Conservation (phyloP, 176 grass and related monocot species). For the Carex cristatella region DNA sequence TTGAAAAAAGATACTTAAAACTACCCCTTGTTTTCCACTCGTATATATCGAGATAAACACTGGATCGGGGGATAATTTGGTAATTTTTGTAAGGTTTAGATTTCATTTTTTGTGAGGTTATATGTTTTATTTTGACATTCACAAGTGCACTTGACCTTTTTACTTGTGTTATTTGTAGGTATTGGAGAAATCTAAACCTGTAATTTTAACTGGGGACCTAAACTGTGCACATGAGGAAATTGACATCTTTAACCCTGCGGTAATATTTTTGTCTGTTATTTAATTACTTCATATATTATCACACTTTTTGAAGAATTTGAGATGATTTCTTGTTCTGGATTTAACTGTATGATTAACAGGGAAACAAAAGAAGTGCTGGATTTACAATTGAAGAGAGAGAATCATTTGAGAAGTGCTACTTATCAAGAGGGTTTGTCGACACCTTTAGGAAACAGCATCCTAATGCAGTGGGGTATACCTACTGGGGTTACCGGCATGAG, state of each 20-base stretch:
- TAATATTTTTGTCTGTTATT: constrained; percentile 28
- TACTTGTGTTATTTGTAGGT: constrained; percentile 43
- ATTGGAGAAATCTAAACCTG: constrained; percentile 72
- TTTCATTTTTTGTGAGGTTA: neutral
- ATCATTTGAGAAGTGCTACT: constrained; percentile 65
- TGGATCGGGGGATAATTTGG: neutral
- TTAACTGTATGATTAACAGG: constrained; percentile 37
- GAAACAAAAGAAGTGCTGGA: constrained; percentile 70
- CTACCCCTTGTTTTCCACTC: neutral
- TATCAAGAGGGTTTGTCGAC: constrained; percentile 58
- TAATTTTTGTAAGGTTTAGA: neutral
- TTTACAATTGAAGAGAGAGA: constrained; percentile 77
- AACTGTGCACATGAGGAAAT: constrained; percentile 68
- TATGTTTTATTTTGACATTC: constrained; percentile 1
- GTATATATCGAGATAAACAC: neutral
- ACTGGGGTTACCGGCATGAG: constrained; percentile 66
- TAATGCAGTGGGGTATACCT: constrained; percentile 58
- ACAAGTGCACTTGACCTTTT: neutral
- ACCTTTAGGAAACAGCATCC: constrained; percentile 89
- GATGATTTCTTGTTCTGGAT: neutral
- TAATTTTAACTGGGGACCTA: constrained; percentile 80
- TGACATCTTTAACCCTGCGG: constrained; percentile 82
- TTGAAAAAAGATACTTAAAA: neutral
- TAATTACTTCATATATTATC: constrained; percentile 8
- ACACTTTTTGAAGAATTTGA: neutral